Base-by-base conservation (phyloP, 73 alveolate genomes). In the Paraurostyla sp. region DNA sequence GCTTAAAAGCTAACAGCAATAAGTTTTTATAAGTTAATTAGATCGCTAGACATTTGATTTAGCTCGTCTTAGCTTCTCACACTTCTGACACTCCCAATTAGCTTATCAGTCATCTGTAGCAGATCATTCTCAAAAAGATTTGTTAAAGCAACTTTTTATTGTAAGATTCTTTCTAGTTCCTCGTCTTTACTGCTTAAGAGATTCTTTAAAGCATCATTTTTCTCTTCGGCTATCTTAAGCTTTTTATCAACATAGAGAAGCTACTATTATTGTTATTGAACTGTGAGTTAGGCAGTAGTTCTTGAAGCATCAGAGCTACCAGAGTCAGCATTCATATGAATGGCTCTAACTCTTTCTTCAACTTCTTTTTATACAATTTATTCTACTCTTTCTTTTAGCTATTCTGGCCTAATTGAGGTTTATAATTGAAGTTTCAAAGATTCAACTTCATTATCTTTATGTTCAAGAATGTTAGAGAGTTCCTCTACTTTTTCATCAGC, bases 401-500 rank as follows among this genome's bases (percentile, higher is more conserved):
- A 23, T 20, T 83, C 86, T 11, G 68, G 86, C n/a, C 40, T 65
- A 15, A 56, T 32, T 25, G 76, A 63, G 16, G 78, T 32, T 40
- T 83, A 41, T 25, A 69, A 59, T 57, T 91, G 76, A 23, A 32
- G 56, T 43, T 86, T 91, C 63, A 87, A 52, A 0, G 54, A 71
- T 80, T 91, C 86, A 30, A 93, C 51, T 35, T 95, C 95, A 58
- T 83, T 87, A 40, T 91, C 94, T 91, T 78, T 78, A 43, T 94
- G 93, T 38, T 93, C 95, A 41, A 95, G 49, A 25, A 93, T 41
- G 54, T 42, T 50, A 13, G 83, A 63, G 40, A 95, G 69, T 85
- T 95, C 99, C 52, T 95, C 94, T 36, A 95, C 89, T 87, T 95
- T 95, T 76, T 95, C 99, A 52, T 95, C 99, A 29, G 97, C 94